phyloP scores from a whole-genome alignment of 306 rosid species.

The Albizia julibrissin region DNA sequence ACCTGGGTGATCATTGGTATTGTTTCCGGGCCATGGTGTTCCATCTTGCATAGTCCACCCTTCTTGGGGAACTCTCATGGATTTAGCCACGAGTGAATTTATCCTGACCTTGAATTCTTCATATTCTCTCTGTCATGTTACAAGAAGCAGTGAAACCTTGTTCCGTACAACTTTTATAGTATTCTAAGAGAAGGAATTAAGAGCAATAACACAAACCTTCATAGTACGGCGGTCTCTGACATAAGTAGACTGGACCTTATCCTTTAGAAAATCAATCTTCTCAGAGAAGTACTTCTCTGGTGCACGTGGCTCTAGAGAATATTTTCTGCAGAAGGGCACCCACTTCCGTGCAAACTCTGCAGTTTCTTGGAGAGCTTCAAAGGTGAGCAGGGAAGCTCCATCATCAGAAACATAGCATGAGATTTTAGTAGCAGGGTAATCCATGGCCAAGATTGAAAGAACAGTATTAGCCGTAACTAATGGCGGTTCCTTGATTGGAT shows the following conservation, averaged over 20 bases:
- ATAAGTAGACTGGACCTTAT: slow-evolving; percentile 85
- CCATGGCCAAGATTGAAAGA: slow-evolving; percentile 89
- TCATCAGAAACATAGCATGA: slow-evolving; percentile 97
- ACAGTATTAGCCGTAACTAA: slow-evolving; percentile 89
- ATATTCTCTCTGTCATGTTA: slow-evolving; percentile 80
- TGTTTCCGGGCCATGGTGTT: slow-evolving; percentile 99
- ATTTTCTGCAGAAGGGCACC: slow-evolving; percentile 94
- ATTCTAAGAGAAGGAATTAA: slow-evolving; percentile 21
- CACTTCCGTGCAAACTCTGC: slow-evolving; percentile 89
- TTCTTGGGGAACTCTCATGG: slow-evolving; percentile 73
- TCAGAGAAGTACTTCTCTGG: slow-evolving; percentile 91
- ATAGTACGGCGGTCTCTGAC: slow-evolving; percentile 92
- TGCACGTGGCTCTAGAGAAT: slow-evolving; percentile 80
- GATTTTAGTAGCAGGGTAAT: slow-evolving; percentile 82
- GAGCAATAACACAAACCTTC: slow-evolving; percentile 62
- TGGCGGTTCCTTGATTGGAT: slow-evolving; percentile 96
- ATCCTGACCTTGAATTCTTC: slow-evolving; percentile 96
- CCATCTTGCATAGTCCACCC: slow-evolving; percentile 99
- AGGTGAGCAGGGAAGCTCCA: slow-evolving; percentile 95
- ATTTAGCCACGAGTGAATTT: slow-evolving; percentile 90
- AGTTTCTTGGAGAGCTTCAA: slow-evolving; percentile 91
- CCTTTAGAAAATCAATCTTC: slow-evolving; percentile 91
- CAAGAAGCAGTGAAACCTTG: slow-evolving; percentile 23
- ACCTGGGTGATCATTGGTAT: slow-evolving; percentile 87
- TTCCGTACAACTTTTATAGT: slow-evolving; percentile 7